Evolutionary conservation across 148 eudicot genomes (phyloP), one percentile per base, ranked within the genome.

Genomic region (Fallopia convolvulus): DNA sequence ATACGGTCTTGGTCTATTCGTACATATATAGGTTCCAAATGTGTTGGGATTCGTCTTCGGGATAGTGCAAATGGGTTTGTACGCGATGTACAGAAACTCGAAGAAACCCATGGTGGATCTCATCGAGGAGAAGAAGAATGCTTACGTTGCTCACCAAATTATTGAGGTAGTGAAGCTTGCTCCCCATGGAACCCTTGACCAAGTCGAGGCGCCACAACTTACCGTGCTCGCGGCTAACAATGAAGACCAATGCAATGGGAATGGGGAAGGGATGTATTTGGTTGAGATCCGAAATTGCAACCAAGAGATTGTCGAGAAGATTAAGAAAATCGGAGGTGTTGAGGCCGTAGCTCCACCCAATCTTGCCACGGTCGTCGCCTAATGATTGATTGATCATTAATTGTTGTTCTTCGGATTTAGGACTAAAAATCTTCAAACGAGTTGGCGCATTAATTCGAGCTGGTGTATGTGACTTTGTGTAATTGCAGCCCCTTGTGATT

Each of bases 81-180:
- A 78, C 36, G 75, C 50, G 4, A 70, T 52, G 17, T 78, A 78
- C 40, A 70, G 48, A 21, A 71, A 78, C n/a, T 12, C 76, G 11
- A 78, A 36, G 12, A 55, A 46, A 66, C 12, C 48, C 58, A 30
- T 49, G 21, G 78, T 80, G 26, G 82, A 72, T 49, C 71, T 78
- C 2, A 55, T 72, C 14, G 53, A 66, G 6, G 79, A 77, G 9
- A 73, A 81, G 6, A 86, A 81, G 74, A 39, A 77, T 7, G 77
- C 75, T 2, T 76, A 15, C 8, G n/a, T 50, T 0, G 73, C 48
- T 18, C 85, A 89, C 12, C 89, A 87, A 30, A 84, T 86, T 23
- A 86, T 86, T 17, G 87, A 88, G 48, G 84, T 86, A 7, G 84
- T 81, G 79, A 86, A 82, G 74, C 84, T 73, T 44, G 55, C 20